Evolutionary conservation across 768 basidiomycete species (phyloP), one percentile per base, ranked within the genome.

Genomic region (Lactifluus piperatus): DNA sequence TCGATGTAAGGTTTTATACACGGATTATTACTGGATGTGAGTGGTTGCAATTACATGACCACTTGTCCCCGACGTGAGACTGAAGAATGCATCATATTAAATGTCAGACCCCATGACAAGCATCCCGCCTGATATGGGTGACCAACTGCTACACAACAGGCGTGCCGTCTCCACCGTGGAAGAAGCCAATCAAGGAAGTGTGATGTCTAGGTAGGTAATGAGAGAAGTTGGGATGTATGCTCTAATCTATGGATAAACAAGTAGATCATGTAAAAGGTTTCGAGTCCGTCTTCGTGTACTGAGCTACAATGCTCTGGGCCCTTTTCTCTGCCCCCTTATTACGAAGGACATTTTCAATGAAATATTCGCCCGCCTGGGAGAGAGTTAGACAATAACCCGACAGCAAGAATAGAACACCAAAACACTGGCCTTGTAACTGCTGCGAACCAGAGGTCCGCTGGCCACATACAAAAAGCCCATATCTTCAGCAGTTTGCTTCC

Each of bases 391-490:
- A 49, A 8, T 29, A 46, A 44, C 3, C 24, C 51, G 57, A 43
- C 13, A 29, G 27, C 4, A 37, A 22, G 48, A 9, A 34, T 20
- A 37, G 34, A 41, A 9, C 56, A 34, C 53, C 34, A 37, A 10
- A 55, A 32, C 51, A 66, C 79, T 64, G 65, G 91, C 94, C 87
- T 98, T 98, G 72, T 98, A 99, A 69, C 91, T 94, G 67, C 92
- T 95, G 57, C 97, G 80, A 46, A 99, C 95, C 20, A 99, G 76
- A 13, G 97, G 97, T 0, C 97, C 97, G 71, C 90, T 92, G 9
- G 97, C 97, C 36, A 97, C 95, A 66, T 99, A 99, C 46, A 97
- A 69, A 80, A 99, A 99, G 41, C 95, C 94, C 80, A 97, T 86
- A 62, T 84, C 82, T 67, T 97, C 92, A 7, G 97, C 95, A 11